These are phyloP conservation scores for Ramularia collo-cygni DNA, from an alignment of 2,329 filamentous ascomycete species.

Conservation along the genomic window DNA sequence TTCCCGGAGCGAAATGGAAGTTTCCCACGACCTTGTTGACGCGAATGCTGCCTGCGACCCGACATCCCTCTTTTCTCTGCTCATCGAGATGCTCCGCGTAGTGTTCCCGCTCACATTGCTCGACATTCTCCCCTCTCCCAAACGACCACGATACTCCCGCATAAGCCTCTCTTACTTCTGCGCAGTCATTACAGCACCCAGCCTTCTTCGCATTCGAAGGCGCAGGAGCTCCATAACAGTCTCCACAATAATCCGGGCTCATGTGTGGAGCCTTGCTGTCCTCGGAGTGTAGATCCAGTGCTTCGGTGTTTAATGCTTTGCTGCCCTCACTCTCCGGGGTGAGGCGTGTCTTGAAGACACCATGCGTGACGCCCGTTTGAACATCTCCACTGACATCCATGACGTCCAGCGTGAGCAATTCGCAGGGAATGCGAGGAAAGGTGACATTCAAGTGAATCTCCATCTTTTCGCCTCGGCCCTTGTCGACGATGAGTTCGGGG, in stretches of 20 bases:
- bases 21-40: constrained; percentile 99
- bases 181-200: constrained; percentile 96
- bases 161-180: constrained; percentile 94
- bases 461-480: constrained; percentile 96
- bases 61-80: constrained; percentile 86
- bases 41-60: constrained; percentile 81
- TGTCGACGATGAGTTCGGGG: constrained; percentile 92
- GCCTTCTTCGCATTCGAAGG: constrained; percentile 65
- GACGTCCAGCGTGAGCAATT: constrained; percentile 91
- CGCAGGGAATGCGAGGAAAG: constrained; percentile 89
- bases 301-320: constrained; percentile 62
- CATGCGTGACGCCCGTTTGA: constrained; percentile 88
- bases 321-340: constrained; percentile 67
- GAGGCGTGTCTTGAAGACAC: constrained; percentile 84
- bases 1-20: constrained; percentile 95
- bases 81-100: constrained; percentile 82
- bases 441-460: constrained; percentile 97
- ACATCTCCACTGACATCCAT: constrained; percentile 99
- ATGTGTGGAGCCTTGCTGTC: constrained; percentile 66
- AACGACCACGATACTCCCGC: constrained; percentile 88
- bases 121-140: constrained; percentile 81
- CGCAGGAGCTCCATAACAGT: constrained; percentile 78
- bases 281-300: constrained; percentile 61
- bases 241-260: constrained; percentile 85
- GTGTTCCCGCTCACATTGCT: constrained; percentile 92